Evolutionary conservation across 148 eudicot species (phyloP).

Genomic region (Dysphania ambrosioides): DNA sequence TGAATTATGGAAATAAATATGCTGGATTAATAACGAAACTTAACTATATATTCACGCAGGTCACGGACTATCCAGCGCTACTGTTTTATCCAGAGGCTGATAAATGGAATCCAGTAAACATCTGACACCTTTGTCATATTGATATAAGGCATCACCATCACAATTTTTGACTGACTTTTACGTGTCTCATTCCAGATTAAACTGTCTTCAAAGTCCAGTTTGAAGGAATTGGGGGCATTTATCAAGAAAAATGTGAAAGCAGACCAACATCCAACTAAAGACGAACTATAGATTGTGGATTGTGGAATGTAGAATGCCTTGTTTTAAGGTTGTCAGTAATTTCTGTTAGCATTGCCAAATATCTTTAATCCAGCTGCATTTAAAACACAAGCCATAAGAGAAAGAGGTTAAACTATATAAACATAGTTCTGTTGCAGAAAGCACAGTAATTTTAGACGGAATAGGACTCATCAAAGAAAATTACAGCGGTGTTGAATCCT

Average conservation of each 20-base stretch:
- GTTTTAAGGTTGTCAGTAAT: background rate
- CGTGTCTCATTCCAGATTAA: slow-evolving; percentile 40
- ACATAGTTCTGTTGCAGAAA: slow-evolving; percentile 13
- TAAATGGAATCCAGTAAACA: slow-evolving; percentile 67
- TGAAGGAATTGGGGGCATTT: slow-evolving; percentile 75
- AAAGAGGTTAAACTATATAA: background rate
- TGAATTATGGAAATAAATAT: background rate
- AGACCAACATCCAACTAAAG: slow-evolving; percentile 41
- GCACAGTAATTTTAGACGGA: slow-evolving; percentile 9
- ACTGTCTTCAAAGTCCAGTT: too few species aligned
- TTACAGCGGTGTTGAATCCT: background rate
- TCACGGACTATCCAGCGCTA: slow-evolving; percentile 69
- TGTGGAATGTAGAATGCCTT: too few species aligned
- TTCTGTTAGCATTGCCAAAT: too few species aligned
- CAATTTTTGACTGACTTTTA: background rate
- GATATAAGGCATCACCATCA: background rate
- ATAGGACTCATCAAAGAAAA: background rate
- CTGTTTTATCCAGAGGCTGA: slow-evolving; percentile 69
- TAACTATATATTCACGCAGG: slow-evolving; percentile 36
- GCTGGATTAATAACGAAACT: background rate
- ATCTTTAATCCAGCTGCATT: background rate
- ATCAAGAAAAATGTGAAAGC: slow-evolving; percentile 64
- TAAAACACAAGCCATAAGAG: background rate
- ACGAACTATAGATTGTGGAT: slow-evolving; percentile 86
- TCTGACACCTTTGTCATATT: background rate